phyloP scores from a whole-genome alignment of 352 stramenopile genomes.

The Globisporangium nagaii region DNA sequence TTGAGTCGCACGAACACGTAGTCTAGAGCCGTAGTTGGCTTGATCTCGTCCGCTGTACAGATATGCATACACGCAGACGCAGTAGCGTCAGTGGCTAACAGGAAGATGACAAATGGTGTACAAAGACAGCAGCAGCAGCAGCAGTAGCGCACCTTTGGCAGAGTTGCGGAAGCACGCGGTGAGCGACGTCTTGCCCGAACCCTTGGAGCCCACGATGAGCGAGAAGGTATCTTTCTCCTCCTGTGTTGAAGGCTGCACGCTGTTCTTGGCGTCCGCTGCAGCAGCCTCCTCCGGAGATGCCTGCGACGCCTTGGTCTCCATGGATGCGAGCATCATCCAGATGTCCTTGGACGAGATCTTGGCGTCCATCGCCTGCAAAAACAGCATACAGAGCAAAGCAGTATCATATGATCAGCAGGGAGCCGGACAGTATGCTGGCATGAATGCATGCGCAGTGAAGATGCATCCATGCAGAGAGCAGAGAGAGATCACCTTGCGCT shows the following conservation, averaged over 20 bases:
- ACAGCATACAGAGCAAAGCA: background rate
- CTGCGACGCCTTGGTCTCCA: conserved; percentile 30
- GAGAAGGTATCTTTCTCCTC: conserved; percentile 74
- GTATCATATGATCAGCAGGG: background rate
- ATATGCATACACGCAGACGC: no score
- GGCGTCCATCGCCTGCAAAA: conserved; percentile 1
- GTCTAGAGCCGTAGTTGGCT: conserved; percentile 89
- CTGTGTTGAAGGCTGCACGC: no score
- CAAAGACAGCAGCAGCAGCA: no score
- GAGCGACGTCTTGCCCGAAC: conserved; percentile 81
- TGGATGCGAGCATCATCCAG: conserved; percentile 56
- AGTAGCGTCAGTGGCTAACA: no score
- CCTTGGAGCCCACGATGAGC: conserved; percentile 57
- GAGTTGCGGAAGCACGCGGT: conserved; percentile 61
- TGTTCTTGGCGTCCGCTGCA: conserved; percentile 12
- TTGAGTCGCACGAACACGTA: conserved; percentile 87
- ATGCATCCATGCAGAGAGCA: background rate
- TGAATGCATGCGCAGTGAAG: background rate
- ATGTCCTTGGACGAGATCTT: conserved; percentile 53
- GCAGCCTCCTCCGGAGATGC: conserved; percentile 10
- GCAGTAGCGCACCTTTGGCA: conserved; percentile 24
- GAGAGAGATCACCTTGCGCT: conserved; percentile 6
- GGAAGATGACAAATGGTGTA: no score
- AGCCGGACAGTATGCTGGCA: background rate
- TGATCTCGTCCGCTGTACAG: conserved; percentile 65